Evolutionary conservation across 768 basidiomycete genomes (phyloP).

Genomic region (Clitopilus passeckerianus): DNA sequence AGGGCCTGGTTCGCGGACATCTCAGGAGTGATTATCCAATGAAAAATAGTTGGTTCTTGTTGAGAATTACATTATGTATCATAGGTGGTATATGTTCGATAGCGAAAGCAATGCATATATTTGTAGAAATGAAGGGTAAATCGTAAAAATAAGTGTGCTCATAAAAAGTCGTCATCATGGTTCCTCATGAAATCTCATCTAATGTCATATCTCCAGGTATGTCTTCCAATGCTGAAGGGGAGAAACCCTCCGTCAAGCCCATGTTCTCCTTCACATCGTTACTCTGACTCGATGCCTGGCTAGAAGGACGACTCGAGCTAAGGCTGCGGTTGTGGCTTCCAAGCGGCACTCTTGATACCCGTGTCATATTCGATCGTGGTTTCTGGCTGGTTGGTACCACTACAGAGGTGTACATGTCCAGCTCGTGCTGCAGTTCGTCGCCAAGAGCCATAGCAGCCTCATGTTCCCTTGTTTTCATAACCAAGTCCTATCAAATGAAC

Average conservation of each 20-base stretch:
- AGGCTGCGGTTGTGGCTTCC: constrained; percentile 37
- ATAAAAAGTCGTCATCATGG: neutral
- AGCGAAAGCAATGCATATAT: neutral
- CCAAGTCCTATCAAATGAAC: constrained; percentile 36
- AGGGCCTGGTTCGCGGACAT: constrained; percentile 51
- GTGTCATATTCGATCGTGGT: constrained; percentile 49
- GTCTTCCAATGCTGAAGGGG: constrained; percentile 18
- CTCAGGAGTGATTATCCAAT: constrained; percentile 31
- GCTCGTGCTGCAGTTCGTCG: constrained; percentile 44
- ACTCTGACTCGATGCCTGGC: neutral
- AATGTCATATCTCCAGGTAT: constrained; percentile 46
- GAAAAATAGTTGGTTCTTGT: neutral
- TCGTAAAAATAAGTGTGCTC: neutral
- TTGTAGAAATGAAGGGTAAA: neutral
- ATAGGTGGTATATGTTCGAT: neutral
- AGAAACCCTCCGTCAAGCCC: neutral
- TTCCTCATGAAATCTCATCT: constrained; percentile 29
- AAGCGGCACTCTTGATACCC: constrained; percentile 44
- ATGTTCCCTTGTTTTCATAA: constrained; percentile 39
- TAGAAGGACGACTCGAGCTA: constrained; percentile 10
- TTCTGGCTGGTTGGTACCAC: constrained; percentile 42
- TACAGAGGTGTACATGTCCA: constrained; percentile 59
- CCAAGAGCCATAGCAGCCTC: constrained; percentile 40
- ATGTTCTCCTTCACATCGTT: neutral
- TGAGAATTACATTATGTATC: neutral